Evolutionary conservation across 148 eudicot species (phyloP).

Genomic region (Tetragonia tetragonoides): DNA sequence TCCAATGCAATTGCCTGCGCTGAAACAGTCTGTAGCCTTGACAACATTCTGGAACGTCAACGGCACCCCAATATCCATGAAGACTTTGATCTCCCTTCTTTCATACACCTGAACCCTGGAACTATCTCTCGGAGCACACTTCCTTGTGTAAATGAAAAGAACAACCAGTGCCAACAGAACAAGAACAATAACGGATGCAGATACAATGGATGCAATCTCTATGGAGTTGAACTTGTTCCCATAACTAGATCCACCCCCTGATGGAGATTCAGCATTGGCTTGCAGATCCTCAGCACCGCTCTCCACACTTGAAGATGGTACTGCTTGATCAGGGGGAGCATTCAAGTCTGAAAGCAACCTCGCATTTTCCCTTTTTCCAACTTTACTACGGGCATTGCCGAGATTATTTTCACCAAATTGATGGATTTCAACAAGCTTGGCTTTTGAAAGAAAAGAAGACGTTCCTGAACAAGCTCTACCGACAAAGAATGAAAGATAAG

Average conservation of each 20-base stretch:
- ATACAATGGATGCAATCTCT: constrained; percentile 41
- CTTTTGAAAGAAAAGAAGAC: constrained; percentile 14
- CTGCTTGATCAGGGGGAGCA: constrained; percentile 18
- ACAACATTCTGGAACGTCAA: constrained; percentile 49
- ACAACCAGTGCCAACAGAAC: constrained; percentile 46
- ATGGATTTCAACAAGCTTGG: not conserved
- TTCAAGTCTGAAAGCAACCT: constrained; percentile 29
- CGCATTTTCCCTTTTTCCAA: constrained; percentile 9
- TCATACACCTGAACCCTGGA: constrained; percentile 41
- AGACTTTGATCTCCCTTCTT: constrained; percentile 39
- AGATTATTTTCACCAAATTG: not conserved
- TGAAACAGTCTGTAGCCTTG: constrained; percentile 57
- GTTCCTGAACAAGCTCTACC: constrained; percentile 20
- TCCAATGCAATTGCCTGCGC: constrained; percentile 58
- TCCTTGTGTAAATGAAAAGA: constrained; percentile 47
- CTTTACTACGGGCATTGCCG: not conserved
- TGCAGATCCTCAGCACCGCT: constrained; percentile 27
- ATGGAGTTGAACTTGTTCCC: constrained; percentile 37
- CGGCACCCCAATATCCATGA: constrained; percentile 43
- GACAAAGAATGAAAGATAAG: constrained; percentile 23
- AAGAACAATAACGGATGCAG: constrained; percentile 44
- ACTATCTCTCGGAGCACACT: constrained; percentile 30
- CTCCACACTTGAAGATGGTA: constrained; percentile 28
- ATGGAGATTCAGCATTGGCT: constrained; percentile 27
- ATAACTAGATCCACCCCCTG: constrained; percentile 17